Evolutionary conservation across 169 alveolate genomes (phyloP).

Genomic region (Cryptosporidium muris): DNA sequence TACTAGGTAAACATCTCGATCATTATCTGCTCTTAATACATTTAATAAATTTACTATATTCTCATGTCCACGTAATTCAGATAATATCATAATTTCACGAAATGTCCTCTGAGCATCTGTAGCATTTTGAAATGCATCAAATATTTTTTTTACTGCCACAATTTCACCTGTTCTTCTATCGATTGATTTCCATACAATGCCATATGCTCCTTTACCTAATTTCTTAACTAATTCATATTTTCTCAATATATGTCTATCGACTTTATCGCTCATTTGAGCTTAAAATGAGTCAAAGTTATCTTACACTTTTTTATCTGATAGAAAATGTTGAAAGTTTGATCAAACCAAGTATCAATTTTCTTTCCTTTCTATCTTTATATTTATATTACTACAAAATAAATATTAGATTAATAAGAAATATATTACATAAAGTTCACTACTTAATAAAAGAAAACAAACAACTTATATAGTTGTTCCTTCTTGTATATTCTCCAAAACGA

Average conservation of each 20-base stretch:
- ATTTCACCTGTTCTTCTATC: slow-evolving; percentile 93
- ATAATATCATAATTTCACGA: slow-evolving; percentile 96
- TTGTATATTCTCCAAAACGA: too few relatives aligned
- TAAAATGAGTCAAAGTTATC: too few relatives aligned
- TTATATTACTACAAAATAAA: too few relatives aligned
- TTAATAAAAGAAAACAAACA: too few relatives aligned
- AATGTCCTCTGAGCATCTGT: slow-evolving; percentile 99
- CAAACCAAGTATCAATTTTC: too few relatives aligned
- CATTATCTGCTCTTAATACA: slow-evolving; percentile 96
- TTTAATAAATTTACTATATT: slow-evolving; percentile 92
- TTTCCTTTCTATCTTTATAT: too few relatives aligned
- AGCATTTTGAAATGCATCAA: slow-evolving; percentile 98
- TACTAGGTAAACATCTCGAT: slow-evolving; percentile 96
- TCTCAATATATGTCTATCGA: slow-evolving; percentile 91
- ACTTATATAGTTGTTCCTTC: too few relatives aligned
- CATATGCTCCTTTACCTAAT: slow-evolving; percentile 98
- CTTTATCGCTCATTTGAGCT: slow-evolving; percentile 79
- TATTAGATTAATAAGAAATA: too few relatives aligned
- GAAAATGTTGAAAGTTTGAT: too few relatives aligned
- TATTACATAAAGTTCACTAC: too few relatives aligned
- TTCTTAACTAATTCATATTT: slow-evolving; percentile 87
- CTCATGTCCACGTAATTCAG: slow-evolving; percentile 91
- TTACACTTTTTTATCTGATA: too few relatives aligned
- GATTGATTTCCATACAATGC: slow-evolving; percentile 98
- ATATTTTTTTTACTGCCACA: slow-evolving; percentile 98